Conservation (phyloP, 2,329 filamentous ascomycete genomes). For the Paracoccidioides brasiliensis region DNA sequence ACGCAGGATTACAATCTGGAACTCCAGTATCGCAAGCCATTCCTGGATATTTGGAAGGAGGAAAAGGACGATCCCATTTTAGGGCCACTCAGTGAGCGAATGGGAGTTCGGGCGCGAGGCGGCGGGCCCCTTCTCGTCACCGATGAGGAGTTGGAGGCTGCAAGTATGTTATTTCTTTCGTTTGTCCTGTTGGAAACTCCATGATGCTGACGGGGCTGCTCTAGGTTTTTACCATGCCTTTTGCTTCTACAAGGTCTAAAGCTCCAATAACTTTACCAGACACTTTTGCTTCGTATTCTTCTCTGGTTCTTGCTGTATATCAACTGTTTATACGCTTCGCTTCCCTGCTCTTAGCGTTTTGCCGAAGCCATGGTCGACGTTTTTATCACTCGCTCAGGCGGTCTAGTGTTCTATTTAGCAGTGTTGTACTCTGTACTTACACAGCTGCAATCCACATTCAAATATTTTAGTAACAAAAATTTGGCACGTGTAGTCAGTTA, state of each 20-base stretch:
- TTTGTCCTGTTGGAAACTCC: not conserved
- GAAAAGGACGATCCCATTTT: conserved; percentile 76
- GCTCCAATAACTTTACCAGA: not conserved
- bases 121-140: conserved; percentile 56
- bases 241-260: conserved; percentile 86
- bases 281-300: not conserved
- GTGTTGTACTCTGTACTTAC: no score
- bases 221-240: conserved; percentile 80
- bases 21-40: conserved; percentile 82
- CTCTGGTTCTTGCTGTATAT: not conserved
- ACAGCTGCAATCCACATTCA: no score
- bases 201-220: not conserved
- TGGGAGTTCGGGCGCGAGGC: conserved; percentile 70
- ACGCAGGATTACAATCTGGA: conserved; percentile 96
- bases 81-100: conserved; percentile 80
- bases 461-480: no score
- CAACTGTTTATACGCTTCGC: not conserved
- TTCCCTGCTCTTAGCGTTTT: not conserved
- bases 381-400: no score
- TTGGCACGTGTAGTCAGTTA: no score
- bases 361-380: no score
- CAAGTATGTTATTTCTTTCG: conserved; percentile 35
- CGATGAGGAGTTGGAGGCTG: conserved; percentile 83
- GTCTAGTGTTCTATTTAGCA: no score
- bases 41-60: conserved; percentile 79